Conservation (phyloP, 2,329 filamentous ascomycete species). For the Stromatinia cepivora region DNA sequence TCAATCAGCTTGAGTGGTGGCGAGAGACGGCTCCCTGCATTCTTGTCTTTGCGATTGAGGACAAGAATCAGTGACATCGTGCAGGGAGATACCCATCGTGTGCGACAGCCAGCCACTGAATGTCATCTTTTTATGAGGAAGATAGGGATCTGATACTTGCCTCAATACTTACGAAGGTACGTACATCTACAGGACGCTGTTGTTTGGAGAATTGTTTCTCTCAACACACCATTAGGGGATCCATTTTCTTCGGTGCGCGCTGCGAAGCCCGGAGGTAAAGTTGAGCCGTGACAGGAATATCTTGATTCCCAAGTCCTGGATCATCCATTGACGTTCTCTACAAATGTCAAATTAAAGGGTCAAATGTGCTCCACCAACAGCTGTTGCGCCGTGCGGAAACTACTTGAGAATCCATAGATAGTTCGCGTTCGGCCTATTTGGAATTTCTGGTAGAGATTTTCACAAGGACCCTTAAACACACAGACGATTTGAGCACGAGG, state of each 20-base stretch:
- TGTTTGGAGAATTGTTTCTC: not conserved
- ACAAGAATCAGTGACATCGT: not conserved
- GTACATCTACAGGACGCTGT: not conserved
- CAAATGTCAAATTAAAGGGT: not conserved
- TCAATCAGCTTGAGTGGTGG: not conserved
- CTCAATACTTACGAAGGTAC: not conserved
- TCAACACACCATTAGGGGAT: not conserved
- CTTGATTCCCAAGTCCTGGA: not conserved
- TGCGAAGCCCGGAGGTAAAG: not conserved
- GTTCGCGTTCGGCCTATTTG: not conserved
- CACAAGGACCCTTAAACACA: constrained; percentile 9
- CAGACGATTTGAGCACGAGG: constrained; percentile 2
- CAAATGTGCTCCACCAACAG: not conserved
- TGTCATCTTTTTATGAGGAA: not conserved
- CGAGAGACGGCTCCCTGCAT: not conserved
- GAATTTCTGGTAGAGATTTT: constrained; percentile 1
- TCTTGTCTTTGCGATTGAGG: not conserved
- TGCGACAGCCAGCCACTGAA: constrained; percentile 12
- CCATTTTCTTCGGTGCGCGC: not conserved
- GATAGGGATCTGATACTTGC: not conserved
- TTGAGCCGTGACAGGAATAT: not conserved
- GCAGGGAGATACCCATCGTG: not conserved
- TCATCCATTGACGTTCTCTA: not conserved
- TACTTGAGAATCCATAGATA: not conserved
- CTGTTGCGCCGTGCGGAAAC: not conserved